Conservation (phyloP, 345 rosid genomes). For the Populus euphratica region DNA sequence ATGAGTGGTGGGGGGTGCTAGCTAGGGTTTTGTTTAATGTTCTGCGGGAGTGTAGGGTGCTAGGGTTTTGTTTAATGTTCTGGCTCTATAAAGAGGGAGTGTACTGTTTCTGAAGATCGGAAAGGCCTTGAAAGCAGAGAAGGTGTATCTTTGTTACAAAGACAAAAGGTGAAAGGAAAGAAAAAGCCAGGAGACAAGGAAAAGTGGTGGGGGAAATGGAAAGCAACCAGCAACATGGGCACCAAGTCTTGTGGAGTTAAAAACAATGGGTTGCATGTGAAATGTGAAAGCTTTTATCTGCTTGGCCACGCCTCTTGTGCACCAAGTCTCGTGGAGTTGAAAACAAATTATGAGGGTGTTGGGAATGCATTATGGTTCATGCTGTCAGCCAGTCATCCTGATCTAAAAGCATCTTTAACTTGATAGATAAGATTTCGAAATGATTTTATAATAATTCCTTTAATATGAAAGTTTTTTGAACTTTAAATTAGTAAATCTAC, state of each 20-base stretch:
- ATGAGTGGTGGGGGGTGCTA: background rate
- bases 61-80: background rate
- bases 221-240: constrained; percentile 18
- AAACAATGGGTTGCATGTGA: constrained; percentile 37
- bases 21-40: background rate
- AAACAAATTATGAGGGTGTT: background rate
- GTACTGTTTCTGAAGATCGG: background rate
- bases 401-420: no score
- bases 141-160: background rate
- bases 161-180: background rate
- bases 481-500: no score
- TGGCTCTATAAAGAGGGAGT: background rate
- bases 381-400: no score
- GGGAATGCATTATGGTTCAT: background rate
- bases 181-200: constrained; percentile 19
- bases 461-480: no score
- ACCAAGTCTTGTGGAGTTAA: background rate
- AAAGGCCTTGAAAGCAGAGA: background rate
- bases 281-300: background rate
- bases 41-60: background rate
- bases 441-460: background rate
- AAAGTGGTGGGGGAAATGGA: background rate
- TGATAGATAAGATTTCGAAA: background rate
- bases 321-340: background rate
- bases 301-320: background rate